Base-by-base conservation (phyloP, 208 protist genomes). In the Leishmania major region DNA sequence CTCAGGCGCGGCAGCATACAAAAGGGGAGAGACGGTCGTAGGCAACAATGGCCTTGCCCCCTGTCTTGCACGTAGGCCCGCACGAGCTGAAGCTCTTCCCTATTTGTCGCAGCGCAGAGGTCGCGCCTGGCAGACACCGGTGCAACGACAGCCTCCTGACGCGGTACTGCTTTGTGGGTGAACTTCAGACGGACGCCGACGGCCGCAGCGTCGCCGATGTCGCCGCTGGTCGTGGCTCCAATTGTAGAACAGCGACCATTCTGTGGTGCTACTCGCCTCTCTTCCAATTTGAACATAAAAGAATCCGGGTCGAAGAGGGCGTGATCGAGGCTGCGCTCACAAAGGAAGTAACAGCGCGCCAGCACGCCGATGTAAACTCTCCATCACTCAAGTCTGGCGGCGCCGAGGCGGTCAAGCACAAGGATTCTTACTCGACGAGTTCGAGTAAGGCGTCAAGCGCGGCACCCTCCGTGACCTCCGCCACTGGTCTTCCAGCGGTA, bases 191-290 rank as follows among this genome's bases (percentile, higher is more conserved):
- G 6, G 47, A 37, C 28, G 35, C 59, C 43, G 40, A 28, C 10
- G 57, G 69, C 15, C 19, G 6, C 25, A 71, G 76, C 60, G 43
- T 28, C 35, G 28, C 57, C 1, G 22, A 53, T 3, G 25, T 13
- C 57, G 49, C n/a, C 35, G 35, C 53, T 62, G 55, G 11, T 40
- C 2, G 2, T 13, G 40, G 25, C 15, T 35, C 72, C 0, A 31
- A 22, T 3, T 47, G 81, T 19, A 40, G 49, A 15, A 19, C 4
- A 37, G 40, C 51, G 13, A 1, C 71, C 1, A 78, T 90, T 47
- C 0, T 60, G 28, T 96, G 93, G 91, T 96, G 91, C 85, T 91
- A 93, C 85, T 87, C 93, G 43, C 90, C 93, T 6, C 84, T 96
- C 13, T 88, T 91, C 17, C 84, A 88, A 28, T 94, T 92, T 69